Conservation (phyloP, 1,284 basidiomycete genomes). For the Cutaneotrichosporon mucoides region DNA sequence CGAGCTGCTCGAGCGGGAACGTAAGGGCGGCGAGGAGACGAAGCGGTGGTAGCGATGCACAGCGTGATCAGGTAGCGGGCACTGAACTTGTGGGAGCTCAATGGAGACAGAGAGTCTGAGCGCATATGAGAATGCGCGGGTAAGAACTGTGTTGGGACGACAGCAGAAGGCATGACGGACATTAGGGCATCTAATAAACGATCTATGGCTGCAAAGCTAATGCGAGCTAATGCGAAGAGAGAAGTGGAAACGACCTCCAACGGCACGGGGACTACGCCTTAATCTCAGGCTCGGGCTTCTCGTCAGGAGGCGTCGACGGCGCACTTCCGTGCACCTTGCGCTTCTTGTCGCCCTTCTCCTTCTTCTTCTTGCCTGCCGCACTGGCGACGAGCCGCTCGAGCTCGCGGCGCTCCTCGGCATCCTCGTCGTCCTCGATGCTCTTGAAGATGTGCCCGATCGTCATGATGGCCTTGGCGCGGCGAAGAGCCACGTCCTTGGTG, state of each 20-base stretch:
- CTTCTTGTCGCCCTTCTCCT: constrained; percentile 36
- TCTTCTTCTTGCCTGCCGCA: constrained; percentile 50
- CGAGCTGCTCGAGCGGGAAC: constrained; percentile 34
- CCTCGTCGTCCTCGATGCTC: constrained; percentile 72
- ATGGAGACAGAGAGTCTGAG: too few relatives aligned
- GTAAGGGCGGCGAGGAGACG: constrained; percentile 23
- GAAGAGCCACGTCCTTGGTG: constrained; percentile 64
- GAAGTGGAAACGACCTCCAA: too few relatives aligned
- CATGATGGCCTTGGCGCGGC: constrained; percentile 81
- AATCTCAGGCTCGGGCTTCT: not conserved
- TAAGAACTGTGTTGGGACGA: too few relatives aligned
- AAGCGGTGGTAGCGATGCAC: constrained; percentile 7
- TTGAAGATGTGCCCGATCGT: constrained; percentile 84
- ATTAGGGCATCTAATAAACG: constrained; percentile 1
- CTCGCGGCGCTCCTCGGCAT: constrained; percentile 85
- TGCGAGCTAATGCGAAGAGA: too few relatives aligned
- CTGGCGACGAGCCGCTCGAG: constrained; percentile 63
- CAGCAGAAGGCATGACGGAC: not conserved
- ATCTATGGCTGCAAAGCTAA: not conserved
- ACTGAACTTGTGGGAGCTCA: too few relatives aligned
- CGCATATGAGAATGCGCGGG: too few relatives aligned
- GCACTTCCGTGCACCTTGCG: too few relatives aligned
- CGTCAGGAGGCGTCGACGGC: not conserved
- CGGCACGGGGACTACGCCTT: too few relatives aligned
- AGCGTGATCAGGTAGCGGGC: too few relatives aligned